Evolutionary conservation across 2,329 filamentous ascomycete genomes (phyloP), one percentile per base, ranked within the genome.

Genomic region (Colletotrichum sp.): DNA sequence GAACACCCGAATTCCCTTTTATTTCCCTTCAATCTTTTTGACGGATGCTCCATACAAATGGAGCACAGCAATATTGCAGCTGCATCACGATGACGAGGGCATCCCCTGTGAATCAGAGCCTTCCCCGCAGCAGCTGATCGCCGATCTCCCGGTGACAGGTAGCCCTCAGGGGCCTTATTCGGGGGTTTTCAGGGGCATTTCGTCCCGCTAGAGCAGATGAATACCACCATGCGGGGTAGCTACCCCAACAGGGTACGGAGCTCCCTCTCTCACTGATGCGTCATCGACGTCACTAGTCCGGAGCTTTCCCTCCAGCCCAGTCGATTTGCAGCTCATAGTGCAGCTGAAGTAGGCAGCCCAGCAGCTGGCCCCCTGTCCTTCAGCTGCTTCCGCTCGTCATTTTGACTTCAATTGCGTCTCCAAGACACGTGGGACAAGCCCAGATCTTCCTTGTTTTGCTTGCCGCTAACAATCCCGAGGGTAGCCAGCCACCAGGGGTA

Each of bases 211-310:
- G 8, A 30, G 52, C 32, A n/a, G 28, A 32, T 48, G 66, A 28
- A 32, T 48, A 13, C 43, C 24, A 58, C 38, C 15, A 18, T 65
- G 64, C 64, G 64, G 64, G 64, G 64, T 66, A 66, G 64, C 13
- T 61, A 26, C 55, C 69, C 24, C 30, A 60, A 64, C 36, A 18
- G 34, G 56, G 56, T 28, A 73, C 48, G 30, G 18, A 64, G 71
- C 66, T 66, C 6, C 64, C 72, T 38, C 52, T 52, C 36, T 26
- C 38, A 15, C 26, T 18, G 38, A 28, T 52, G 26, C 56, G 60
- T 48, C 70, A 61, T 73, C 36, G 76, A 77, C 73, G 76, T 77
- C 76, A 72, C 71, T 34, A 34, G 30, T 4, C 38, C 70, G 73
- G 76, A 77, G 70, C 56, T 71, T 71, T 65, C 65, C 26, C 52